Base-by-base conservation (phyloP, 1,284 basidiomycete genomes). In the Inonotus obliquus region DNA sequence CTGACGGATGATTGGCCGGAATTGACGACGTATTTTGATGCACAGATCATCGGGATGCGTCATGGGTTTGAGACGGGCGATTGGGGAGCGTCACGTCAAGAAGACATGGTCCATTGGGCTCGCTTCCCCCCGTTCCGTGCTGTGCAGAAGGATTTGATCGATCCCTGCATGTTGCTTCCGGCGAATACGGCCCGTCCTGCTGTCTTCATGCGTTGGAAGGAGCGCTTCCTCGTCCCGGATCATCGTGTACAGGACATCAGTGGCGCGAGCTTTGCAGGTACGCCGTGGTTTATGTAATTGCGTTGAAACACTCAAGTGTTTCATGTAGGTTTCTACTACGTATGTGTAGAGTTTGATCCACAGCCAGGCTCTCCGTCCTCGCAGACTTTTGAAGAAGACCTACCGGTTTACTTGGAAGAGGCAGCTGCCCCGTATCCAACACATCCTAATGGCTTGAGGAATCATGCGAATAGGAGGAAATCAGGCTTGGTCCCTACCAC, bases 131-230 rank as follows among this genome's bases (percentile, higher is more conserved):
- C 92, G n/a, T 96, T 94, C 74, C 83, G 86, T 38, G 83, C 87
- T 69, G 81, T 92, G 66, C 82, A 84, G 75, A 78, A 83, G 69
- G 84, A 95, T 67, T 80, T 94, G 65, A 82, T 87, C 70, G 81
- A 84, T 67, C 90, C 91, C 0, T 82, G 87, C 65, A 71, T 91
- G 72, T 89, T 89, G 27, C 86, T 94, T 69, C 79, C 85, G 63
- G 89, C 76, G 13, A 60, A 90, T 66, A 79, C 84, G 27, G 86
- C 88, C 69, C 81, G 86, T 48, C 86, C 87, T 4, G 87, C 86
- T 21, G 85, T 91, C 27, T 98, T 98, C 72, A 94, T 98, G 90
- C 81, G 96, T 63, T 97, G 95, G 91, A 98, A 98, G 76, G 96
- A 98, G 75, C 83, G 89, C 69, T 98, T 98, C 74, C 78, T 98